Evolutionary conservation across 2,329 filamentous ascomycete genomes (phyloP), one percentile per base, ranked within the genome.

Genomic region (Penicillium sp.): DNA sequence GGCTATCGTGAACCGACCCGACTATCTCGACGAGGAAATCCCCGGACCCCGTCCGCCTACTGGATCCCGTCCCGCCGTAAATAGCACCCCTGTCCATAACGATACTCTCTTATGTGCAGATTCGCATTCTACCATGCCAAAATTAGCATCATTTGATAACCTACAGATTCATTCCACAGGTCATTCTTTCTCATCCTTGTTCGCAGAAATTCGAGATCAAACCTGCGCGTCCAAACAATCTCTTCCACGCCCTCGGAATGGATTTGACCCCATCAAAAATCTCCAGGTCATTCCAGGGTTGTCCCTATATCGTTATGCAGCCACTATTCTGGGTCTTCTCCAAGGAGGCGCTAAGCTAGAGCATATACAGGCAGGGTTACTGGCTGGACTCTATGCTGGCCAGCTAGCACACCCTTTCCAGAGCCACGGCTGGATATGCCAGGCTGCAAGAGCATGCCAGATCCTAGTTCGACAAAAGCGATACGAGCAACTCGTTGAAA

Each of bases 381-480:
- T 97, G 42, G 90, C 90, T 15, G 90, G 90, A 2, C 75, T 99
- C 5, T 99, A 96, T 68, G 86, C 92, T 57, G 91, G 90, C 3
- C 94, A 97, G 69, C 76, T 96, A 24, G 92, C 86, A 0, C 83
- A 93, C 44, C 88, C 95, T 0, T 78, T 96, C 61, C 90, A 96
- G 67, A 97, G 93, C 65, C 92, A 85, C 76, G 82, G 78, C 52
- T 87, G 84, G 83, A 85, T 87, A 54, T 80, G 75, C 36, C 80
- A 81, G 62, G 84, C 84, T 5, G 82, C 82, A 42, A 75, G 82
- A 49, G 80, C 81, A 10, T 80, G 79, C 45, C 84, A 90, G 62
- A 84, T 90, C 15, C 84, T 96, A 28, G 82, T 96, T 58, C 83
- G 90, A 73, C 84, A 71, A 61, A 68, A 67, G 51, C 73, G 72